Percentiles rank a stretch among this genome's conserved stretches.
Conservation (phyloP, 257 asterid species). For the Solanum pimpinellifolium region DNA sequence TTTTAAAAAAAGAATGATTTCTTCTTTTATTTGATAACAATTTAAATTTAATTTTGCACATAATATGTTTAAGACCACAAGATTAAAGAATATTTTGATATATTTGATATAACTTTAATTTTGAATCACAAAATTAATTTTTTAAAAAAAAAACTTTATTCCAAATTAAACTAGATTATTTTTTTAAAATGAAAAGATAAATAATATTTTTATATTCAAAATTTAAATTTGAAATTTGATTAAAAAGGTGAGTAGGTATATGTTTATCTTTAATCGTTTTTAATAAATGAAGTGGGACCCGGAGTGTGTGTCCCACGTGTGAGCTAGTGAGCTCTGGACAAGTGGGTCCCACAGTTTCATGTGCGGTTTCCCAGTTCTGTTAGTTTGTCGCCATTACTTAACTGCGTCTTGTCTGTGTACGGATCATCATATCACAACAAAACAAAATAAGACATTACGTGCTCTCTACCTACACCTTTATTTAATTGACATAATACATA, state of each 20-base stretch:
- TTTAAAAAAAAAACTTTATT: too few species aligned
- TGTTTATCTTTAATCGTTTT: too few species aligned
- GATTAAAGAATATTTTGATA: fast-evolving
- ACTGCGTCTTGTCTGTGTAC: constrained; percentile 11
- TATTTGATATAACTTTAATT: too few species aligned
- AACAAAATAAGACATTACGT: neutral
- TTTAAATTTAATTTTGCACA: too few species aligned
- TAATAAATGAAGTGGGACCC: constrained; percentile 10
- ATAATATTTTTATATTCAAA: too few species aligned
- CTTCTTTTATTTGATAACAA: too few species aligned
- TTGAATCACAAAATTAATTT: too few species aligned
- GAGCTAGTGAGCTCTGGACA: constrained; percentile 2
- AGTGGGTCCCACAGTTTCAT: constrained; percentile 20
- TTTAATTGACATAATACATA: neutral
- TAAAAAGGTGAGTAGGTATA: too few species aligned
- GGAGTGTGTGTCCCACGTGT: constrained; percentile 30
- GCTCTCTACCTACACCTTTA: neutral
- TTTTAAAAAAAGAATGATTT: too few species aligned
- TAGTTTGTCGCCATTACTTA: constrained; percentile 40
- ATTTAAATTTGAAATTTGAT: too few species aligned
- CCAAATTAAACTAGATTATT: fast-evolving
- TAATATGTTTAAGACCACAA: too few species aligned
- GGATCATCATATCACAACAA: constrained; percentile 14
- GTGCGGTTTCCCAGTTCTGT: constrained; percentile 24
- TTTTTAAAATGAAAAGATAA: too few species aligned